phyloP scores from a whole-genome alignment of 2,329 filamentous ascomycete genomes.

The Aspergillus fructus region DNA sequence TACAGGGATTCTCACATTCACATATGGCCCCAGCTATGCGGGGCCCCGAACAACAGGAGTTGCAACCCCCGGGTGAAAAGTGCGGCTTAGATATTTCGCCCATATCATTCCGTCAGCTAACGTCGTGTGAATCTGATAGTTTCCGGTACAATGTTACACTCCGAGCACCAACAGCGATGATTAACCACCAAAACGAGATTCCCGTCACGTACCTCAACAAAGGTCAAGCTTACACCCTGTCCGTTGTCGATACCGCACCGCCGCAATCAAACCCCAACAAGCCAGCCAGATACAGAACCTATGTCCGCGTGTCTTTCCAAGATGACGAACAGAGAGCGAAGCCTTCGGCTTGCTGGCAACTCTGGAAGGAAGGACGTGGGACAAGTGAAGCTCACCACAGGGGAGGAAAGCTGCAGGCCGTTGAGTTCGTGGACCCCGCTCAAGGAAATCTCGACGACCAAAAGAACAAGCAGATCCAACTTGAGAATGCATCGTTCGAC shows the following conservation, averaged over 20 bases:
- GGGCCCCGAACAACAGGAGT: constrained; percentile 26
- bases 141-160: constrained; percentile 89
- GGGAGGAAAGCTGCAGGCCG: constrained; percentile 87
- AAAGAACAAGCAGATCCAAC: constrained; percentile 62
- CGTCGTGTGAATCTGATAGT: constrained; percentile 34
- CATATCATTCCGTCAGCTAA: constrained; percentile 16
- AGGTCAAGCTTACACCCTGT: constrained; percentile 87
- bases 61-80: constrained; percentile 53
- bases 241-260: constrained; percentile 74
- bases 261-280: constrained; percentile 57
- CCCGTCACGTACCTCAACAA: constrained; percentile 99
- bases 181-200: constrained; percentile 79
- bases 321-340: constrained; percentile 89
- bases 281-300: constrained; percentile 78
- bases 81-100: constrained; percentile 25
- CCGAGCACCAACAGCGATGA: constrained; percentile 95
- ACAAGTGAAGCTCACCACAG: constrained; percentile 92
- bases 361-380: constrained; percentile 96
- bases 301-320: constrained; percentile 93
- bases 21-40: constrained; percentile 39
- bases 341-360: constrained; percentile 79
- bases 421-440: constrained; percentile 79
- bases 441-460: constrained; percentile 57
- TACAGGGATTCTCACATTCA: constrained; percentile 55
- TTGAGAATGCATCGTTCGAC: constrained; percentile 82